phyloP scores from a whole-genome alignment of 1,284 basidiomycete genomes.

The Pseudozyma hubeiensis region DNA sequence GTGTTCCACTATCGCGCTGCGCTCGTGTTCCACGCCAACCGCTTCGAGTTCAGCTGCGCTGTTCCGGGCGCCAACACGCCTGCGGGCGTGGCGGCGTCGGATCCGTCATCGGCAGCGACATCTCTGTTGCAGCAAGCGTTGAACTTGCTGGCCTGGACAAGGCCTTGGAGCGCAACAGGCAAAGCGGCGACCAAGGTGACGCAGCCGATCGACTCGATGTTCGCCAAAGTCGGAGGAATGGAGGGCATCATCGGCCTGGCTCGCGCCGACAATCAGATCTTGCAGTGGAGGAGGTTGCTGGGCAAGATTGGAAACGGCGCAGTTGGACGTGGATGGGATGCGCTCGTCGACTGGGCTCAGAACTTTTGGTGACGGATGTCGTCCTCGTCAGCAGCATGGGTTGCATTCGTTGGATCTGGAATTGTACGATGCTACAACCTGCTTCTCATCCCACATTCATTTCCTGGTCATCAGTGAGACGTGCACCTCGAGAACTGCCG shows the following conservation, averaged over 20 bases:
- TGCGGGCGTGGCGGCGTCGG: slow-evolving; percentile 11
- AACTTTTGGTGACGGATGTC: slow-evolving; percentile 38
- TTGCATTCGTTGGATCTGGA: not conserved
- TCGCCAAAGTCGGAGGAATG: slow-evolving; percentile 52
- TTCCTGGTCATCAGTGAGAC: too few relatives aligned
- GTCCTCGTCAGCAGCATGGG: too few relatives aligned
- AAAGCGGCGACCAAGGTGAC: slow-evolving; percentile 27
- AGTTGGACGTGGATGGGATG: slow-evolving; percentile 57
- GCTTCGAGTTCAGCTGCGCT: slow-evolving; percentile 64
- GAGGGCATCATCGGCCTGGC: slow-evolving; percentile 55
- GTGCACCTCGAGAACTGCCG: too few relatives aligned
- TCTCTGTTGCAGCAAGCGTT: slow-evolving; percentile 22
- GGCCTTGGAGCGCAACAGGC: slow-evolving; percentile 16
- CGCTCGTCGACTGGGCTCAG: slow-evolving; percentile 55
- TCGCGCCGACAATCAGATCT: slow-evolving; percentile 54
- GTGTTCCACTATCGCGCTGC: slow-evolving; percentile 63
- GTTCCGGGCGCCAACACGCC: slow-evolving; percentile 20
- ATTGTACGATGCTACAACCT: not conserved
- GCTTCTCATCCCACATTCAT: too few relatives aligned
- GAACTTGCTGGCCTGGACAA: slow-evolving; percentile 15
- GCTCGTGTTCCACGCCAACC: slow-evolving; percentile 59
- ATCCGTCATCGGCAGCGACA: not conserved
- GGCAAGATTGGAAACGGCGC: slow-evolving; percentile 55
- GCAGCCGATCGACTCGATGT: slow-evolving; percentile 40
- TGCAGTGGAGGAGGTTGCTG: slow-evolving; percentile 53